Conservation (phyloP, 1,284 basidiomycete genomes). For the Chalciporus sp. region DNA sequence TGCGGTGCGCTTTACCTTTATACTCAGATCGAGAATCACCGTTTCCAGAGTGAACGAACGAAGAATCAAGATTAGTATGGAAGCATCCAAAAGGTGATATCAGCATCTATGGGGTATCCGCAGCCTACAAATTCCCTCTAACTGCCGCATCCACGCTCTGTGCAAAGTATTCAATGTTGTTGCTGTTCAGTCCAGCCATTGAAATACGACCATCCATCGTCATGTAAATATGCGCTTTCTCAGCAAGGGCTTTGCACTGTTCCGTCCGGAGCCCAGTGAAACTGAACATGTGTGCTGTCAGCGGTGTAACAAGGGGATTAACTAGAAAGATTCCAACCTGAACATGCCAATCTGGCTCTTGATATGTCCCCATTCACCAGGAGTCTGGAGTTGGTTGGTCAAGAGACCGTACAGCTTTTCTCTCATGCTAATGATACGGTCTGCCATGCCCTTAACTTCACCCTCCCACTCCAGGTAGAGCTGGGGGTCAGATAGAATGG, state of each 20-base stretch:
- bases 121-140: slow-evolving; percentile 69
- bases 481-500: slow-evolving; percentile 77
- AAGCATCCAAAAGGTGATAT: slow-evolving; percentile 19
- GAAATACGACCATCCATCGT: slow-evolving; percentile 89
- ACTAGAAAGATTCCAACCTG: slow-evolving; percentile 50
- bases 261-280: slow-evolving; percentile 86
- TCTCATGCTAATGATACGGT: slow-evolving; percentile 96
- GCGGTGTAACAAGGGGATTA: neutral
- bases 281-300: slow-evolving; percentile 41
- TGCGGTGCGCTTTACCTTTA: slow-evolving; percentile 11
- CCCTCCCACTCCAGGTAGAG: slow-evolving; percentile 89
- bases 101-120: slow-evolving; percentile 30
- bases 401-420: slow-evolving; percentile 82
- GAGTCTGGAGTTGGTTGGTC: slow-evolving; percentile 83
- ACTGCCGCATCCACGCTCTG: slow-evolving; percentile 84
- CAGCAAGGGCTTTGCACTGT: slow-evolving; percentile 86
- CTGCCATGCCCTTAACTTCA: slow-evolving; percentile 95
- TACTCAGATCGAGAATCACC: slow-evolving; percentile 17
- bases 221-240: slow-evolving; percentile 96
- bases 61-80: slow-evolving; percentile 27
- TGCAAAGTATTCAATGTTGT: slow-evolving; percentile 92
- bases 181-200: slow-evolving; percentile 92
- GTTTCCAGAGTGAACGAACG: slow-evolving; percentile 13
- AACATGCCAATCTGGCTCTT: slow-evolving; percentile 97
- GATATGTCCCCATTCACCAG: slow-evolving; percentile 95